phyloP scores from a whole-genome alignment of 352 stramenopile genomes.

The Globisporangium lucens region DNA sequence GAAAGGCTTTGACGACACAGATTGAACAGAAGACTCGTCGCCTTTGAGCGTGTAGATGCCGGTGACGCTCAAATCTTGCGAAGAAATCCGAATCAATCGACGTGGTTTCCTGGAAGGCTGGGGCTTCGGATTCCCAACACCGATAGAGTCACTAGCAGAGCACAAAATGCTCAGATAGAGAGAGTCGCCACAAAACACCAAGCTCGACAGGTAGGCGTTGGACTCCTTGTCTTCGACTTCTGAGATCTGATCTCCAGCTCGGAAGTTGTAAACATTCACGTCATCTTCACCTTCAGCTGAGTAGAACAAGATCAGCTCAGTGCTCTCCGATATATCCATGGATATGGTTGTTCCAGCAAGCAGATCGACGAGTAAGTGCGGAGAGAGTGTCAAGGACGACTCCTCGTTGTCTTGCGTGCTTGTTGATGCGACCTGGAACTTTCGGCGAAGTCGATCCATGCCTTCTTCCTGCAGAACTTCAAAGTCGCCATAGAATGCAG shows the following conservation, averaged over 20 bases:
- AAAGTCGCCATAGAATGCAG: conserved; percentile 57
- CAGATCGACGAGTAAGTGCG: conserved; percentile 26
- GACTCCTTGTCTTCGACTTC: conserved; percentile 26
- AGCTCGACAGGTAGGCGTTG: conserved; percentile 42
- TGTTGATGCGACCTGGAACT: conserved; percentile 8
- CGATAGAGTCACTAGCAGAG: conserved; percentile 18
- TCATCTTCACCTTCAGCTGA: conserved; percentile 11
- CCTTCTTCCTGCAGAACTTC: conserved; percentile 29
- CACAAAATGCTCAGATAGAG: conserved; percentile 50
- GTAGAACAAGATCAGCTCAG: conserved; percentile 31
- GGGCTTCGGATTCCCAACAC: conserved; percentile 15
- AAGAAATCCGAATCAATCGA: conserved; percentile 27
- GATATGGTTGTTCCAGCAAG: conserved; percentile 17
- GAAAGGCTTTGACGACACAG: conserved; percentile 21
- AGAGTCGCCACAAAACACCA: conserved; percentile 38
- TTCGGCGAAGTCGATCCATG: conserved; percentile 24
- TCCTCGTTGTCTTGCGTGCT: conserved; percentile 13
- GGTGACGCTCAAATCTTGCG: conserved; percentile 14
- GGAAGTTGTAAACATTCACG: conserved; percentile 23
- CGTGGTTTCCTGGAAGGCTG: conserved; percentile 13
- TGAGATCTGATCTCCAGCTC: conserved; percentile 29
- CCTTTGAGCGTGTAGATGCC: conserved; percentile 4
- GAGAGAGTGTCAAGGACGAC: conserved; percentile 17
- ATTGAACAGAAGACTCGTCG: conserved; percentile 8
- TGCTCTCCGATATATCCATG: conserved; percentile 21